Conservation (phyloP, 148 eudicot genomes). For the Dysphania ambrosioides region DNA sequence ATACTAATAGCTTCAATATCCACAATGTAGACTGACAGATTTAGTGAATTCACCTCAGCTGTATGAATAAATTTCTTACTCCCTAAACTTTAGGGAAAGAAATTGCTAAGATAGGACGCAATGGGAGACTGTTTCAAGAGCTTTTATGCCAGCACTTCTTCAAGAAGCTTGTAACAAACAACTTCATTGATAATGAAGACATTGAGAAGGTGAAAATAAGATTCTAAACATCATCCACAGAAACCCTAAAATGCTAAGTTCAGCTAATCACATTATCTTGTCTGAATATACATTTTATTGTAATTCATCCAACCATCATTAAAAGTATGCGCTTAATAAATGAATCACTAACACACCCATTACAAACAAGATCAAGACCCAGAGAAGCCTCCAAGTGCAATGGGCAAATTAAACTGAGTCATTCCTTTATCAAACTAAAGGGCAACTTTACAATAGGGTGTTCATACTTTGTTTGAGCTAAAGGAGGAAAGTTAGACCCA, state of each 20-base stretch:
- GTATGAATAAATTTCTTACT: neutral
- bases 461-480: neutral
- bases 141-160: neutral
- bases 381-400: neutral
- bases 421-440: neutral
- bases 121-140: neutral
- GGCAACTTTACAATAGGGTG: neutral
- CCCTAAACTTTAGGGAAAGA: neutral
- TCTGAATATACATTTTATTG: neutral
- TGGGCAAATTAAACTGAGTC: neutral
- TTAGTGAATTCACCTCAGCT: too few relatives aligned
- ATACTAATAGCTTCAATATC: neutral
- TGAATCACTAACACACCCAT: neutral
- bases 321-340: neutral
- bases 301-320: neutral
- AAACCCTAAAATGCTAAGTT: neutral
- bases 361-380: too few relatives aligned
- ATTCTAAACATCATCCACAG: neutral
- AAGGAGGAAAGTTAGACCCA: too few relatives aligned
- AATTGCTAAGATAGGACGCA: neutral
- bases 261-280: neutral
- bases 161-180: neutral
- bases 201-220: neutral
- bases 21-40: neutral
- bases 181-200: neutral